phyloP scores from a whole-genome alignment of 1,284 basidiomycete genomes.

The Earliella scabrosa region DNA sequence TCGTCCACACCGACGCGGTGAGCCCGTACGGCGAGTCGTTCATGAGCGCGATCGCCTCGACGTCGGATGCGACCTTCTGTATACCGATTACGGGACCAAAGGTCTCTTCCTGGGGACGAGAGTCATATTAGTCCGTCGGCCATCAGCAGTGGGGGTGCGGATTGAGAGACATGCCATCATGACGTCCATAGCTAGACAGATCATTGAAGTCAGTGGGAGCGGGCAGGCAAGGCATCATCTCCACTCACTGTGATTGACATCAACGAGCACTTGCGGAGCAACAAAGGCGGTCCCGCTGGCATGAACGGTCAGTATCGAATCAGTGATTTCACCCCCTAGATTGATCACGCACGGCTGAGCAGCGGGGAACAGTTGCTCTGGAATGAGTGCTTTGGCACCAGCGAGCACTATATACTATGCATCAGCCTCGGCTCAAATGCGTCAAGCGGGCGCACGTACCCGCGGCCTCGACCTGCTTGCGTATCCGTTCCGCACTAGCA shows the following conservation, averaged over 20 bases:
- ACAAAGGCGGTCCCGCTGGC: slow-evolving; percentile 87
- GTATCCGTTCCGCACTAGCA: slow-evolving; percentile 82
- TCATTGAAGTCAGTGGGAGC: background rate
- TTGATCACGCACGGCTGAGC: slow-evolving; percentile 70
- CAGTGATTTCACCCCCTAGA: too few species aligned
- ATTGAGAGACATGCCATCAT: slow-evolving; percentile 81
- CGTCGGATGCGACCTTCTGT: slow-evolving; percentile 85
- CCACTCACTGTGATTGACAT: slow-evolving; percentile 85
- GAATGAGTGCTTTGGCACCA: slow-evolving; percentile 81
- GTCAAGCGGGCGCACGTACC: slow-evolving; percentile 42
- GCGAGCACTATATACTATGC: slow-evolving; percentile 55
- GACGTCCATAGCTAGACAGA: slow-evolving; percentile 77
- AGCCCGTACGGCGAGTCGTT: slow-evolving; percentile 97
- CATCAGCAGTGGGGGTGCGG: too few species aligned
- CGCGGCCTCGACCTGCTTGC: slow-evolving; percentile 86
- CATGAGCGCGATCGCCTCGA: slow-evolving; percentile 88
- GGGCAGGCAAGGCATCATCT: slow-evolving; percentile 3
- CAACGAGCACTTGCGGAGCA: slow-evolving; percentile 85
- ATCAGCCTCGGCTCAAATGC: background rate
- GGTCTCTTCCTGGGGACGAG: slow-evolving; percentile 70
- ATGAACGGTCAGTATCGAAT: too few species aligned
- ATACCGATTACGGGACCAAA: slow-evolving; percentile 93
- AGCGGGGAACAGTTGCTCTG: slow-evolving; percentile 68
- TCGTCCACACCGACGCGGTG: slow-evolving; percentile 94
- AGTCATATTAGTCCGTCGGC: background rate